Evolutionary conservation across 192 early-diverging fungal species (phyloP), one percentile per base, ranked within the genome.

Genomic region (Podochytrium sp.): DNA sequence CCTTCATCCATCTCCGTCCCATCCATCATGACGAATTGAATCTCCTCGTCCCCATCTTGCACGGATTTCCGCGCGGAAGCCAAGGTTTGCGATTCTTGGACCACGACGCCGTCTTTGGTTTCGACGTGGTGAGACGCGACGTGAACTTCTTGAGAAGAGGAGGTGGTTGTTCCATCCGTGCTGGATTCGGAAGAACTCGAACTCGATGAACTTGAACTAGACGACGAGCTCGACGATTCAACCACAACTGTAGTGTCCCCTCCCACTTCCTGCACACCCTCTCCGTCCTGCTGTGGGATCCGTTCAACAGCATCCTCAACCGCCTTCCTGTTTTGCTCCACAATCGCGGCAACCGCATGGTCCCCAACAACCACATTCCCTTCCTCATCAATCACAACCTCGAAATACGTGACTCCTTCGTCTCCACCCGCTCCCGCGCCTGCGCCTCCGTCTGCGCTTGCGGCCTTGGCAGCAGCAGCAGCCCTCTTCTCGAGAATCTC

Each of bases 331-430:
- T 42, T 25, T 42, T 2, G 2, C 47, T 66, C 18, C n/a, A 43
- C 12, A 32, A 57, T 10, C 27, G 47, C 43, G 12, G 16, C 47
- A 16, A 27, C 64, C 18, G 20, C 64, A 34, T 34, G 41, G 12
- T 29, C 29, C 10, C 49, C 42, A 42, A 66, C 7, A 10, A 66
- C 64, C 10, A 66, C 32, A 50, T 66, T 66, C 27, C 64, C 64
- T 27, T 66, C 30, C 5, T 42, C 64, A 34, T 66, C 64, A 66
- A 66, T 66, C 10, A 66, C 64, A 66, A 66, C 25, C 33, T 66
- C 43, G 30, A 66, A 18, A 14, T 49, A 7, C 49, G 42, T 66
- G 12, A 50, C 12, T 6, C 27, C 42, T 12, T 49, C 43, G 10
- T 34, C 60, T 29, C 18, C 38, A 16, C 2, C 30, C 41, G 65